These are phyloP conservation scores for Penicillium sp. DNA, from an alignment of 2,329 filamentous ascomycete species.

Conservation along the genomic window DNA sequence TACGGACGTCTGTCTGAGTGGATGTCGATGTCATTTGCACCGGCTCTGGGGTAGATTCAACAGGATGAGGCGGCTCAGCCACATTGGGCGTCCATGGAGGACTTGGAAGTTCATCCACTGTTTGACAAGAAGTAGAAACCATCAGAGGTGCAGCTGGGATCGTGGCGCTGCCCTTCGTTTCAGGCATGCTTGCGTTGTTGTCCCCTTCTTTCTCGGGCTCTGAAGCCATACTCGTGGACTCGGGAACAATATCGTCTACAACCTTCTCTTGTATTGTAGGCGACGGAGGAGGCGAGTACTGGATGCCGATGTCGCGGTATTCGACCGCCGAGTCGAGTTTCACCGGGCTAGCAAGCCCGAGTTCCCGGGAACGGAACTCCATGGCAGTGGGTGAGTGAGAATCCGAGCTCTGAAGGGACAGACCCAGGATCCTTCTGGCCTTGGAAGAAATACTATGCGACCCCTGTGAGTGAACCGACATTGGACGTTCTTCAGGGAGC, in stretches of 20 bases:
- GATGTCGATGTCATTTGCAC: constrained; percentile 28
- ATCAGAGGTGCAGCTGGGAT: constrained; percentile 35
- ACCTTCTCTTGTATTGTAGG: constrained; percentile 45
- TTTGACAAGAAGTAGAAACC: constrained; percentile 46
- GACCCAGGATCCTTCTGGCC: constrained; percentile 47
- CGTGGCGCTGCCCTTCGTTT: constrained; percentile 31
- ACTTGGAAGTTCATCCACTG: constrained; percentile 38
- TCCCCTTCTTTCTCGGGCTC: neutral
- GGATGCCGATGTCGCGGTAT: constrained; percentile 74
- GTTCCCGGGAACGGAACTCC: constrained; percentile 22
- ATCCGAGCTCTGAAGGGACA: constrained; percentile 36
- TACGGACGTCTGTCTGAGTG: constrained; percentile 36
- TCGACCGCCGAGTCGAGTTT: constrained; percentile 47
- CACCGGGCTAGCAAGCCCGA: constrained; percentile 46
- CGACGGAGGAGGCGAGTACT: constrained; percentile 80
- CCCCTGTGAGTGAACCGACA: constrained; percentile 41
- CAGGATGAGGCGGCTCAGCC: constrained; percentile 17
- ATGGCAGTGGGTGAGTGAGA: constrained; percentile 27
- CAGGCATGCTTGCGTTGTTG: neutral
- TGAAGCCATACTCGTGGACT: constrained; percentile 21
- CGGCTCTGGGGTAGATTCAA: constrained; percentile 6
- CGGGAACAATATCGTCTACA: constrained; percentile 14
- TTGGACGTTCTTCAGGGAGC: constrained; percentile 44
- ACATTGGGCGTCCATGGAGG: constrained; percentile 37
- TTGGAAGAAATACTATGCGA: constrained; percentile 39